Evolutionary conservation across 345 rosid genomes (phyloP).

Genomic region (Eucalyptus cloeziana): DNA sequence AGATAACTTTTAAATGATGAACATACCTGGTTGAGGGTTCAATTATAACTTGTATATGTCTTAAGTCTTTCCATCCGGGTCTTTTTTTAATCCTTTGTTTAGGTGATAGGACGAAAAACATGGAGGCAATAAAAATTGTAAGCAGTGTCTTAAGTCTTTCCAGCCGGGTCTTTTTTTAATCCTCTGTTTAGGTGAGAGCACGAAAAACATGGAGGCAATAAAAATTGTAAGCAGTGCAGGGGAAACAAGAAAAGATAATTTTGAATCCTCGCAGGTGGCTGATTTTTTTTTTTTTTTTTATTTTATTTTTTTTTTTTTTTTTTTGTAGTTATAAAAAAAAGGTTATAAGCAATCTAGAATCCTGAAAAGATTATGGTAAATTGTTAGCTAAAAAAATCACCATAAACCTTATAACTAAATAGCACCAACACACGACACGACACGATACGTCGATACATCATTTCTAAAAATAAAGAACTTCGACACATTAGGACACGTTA

Average conservation of each 20-base stretch:
- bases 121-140: not conserved
- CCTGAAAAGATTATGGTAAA: not conserved
- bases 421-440: fast-evolving
- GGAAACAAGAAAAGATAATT: no score
- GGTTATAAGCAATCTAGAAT: not conserved
- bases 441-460: fast-evolving
- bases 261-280: fast-evolving
- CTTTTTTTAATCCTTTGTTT: not conserved
- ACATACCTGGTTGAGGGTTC: not conserved
- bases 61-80: not conserved
- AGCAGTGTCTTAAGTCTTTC: not conserved
- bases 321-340: not conserved
- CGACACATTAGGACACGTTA: fast-evolving
- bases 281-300: not conserved
- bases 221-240: no score
- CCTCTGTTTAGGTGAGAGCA: not conserved
- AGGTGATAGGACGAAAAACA: not conserved
- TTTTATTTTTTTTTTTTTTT: not conserved
- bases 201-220: not conserved
- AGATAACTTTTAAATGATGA: not conserved
- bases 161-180: not conserved
- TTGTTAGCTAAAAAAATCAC: not conserved
- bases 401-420: not conserved
- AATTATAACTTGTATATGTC: not conserved
- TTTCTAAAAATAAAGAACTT: no score